Evolutionary conservation across 2,329 filamentous ascomycete species (phyloP), one percentile per base, ranked within the genome.

Genomic region (Pyrenophora seminiperda): DNA sequence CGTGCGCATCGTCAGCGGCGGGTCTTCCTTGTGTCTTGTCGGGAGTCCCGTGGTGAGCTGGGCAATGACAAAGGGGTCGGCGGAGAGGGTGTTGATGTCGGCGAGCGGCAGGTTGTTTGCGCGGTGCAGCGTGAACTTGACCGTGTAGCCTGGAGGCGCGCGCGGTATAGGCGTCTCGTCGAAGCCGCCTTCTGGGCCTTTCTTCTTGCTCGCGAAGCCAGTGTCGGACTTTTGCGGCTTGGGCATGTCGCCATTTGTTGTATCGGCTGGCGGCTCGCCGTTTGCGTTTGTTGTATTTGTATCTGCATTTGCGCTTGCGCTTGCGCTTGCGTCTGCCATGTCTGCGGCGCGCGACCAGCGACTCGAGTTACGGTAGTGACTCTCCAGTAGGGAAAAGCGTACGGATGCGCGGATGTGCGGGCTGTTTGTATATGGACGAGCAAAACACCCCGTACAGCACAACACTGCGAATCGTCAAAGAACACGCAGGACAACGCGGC

Each of bases 21-120:
- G 89, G 66, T 97, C 91, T 67, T 96, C 90, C 71, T 93, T 93
- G 75, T 96, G 91, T 29, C 91, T 79, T 61, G 83, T 86, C 0
- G 85, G 85, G n/a, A 91, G 76, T 14, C 80, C 77, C 1, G 88
- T 86, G 27, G 80, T 85, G 50, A 97, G 77, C n/a, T 90, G 89
- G 27, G 90, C 90, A 11, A 83, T 76, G 31, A 96, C 77, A 68
- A 86, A 97, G 0, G 93, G 91, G 70, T 97, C 93, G 2, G 91
- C 90, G 2, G 90, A 88, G 27, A 88, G 80, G 9, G 85, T 85
- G 64, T 84, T 82, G 61, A 96, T 77, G 73, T 97, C 93, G 47
- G 88, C 89, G 37, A 90, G 83, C 1, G 93, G 91, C 3, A 97
- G 83, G 68, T 96, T 91, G 54, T 79, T 78, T 1, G 92, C 93